Base-by-base conservation (phyloP, 2,329 filamentous ascomycete species). In the Botryotinia calthae region DNA sequence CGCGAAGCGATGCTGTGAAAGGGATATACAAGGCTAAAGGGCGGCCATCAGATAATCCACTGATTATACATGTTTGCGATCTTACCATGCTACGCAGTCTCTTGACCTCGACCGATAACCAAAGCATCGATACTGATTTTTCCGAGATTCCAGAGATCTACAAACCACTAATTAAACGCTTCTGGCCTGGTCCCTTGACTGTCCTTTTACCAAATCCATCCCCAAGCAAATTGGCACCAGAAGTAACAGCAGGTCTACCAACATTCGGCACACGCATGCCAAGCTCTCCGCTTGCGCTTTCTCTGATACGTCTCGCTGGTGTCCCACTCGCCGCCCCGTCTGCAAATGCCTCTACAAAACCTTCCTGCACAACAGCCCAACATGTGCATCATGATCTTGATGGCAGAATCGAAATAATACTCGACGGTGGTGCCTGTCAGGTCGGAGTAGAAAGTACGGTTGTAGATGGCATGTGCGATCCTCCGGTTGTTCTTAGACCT, bases 381-480 rank as follows among this genome's bases (percentile, higher is more conserved):
- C 96, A 99, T 82, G 96, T 99, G 20, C 86, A 90, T 34, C 90
- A 97, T 75, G 96, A 99, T 80, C 85, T 99, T 18, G 82, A 90
- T 54, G 94, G 94, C 0, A 88, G 91, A 66, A 97, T 99, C 76
- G 90, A 93, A 78, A 85, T 95, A 9, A 96, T 99, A 73, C 84
- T 99, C 0, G 95, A 99, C 77, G 96, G 95, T 3, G 96, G 96
- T 0, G 84, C 90, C 0, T 98, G 95, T 79, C 86, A 87, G 31
- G 94, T 99, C 18, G 96, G 96, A 1, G 94, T 99, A 0, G 96
- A 99, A 83, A 98, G 94, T 81, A 99, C 96, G 0, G 96, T 99
- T 1, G 94, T 99, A 0, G 96, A 98, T 79, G 96, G 96, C 0
- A 84, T 98, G 22, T 93, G 89, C 73, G 83, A 87, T 65, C 95